A percentile compares a stretch with the other conserved stretches of the same genome.
phyloP scores from a whole-genome alignment of 192 early-diverging fungal species.

The Fimicolochytrium jonesii region DNA sequence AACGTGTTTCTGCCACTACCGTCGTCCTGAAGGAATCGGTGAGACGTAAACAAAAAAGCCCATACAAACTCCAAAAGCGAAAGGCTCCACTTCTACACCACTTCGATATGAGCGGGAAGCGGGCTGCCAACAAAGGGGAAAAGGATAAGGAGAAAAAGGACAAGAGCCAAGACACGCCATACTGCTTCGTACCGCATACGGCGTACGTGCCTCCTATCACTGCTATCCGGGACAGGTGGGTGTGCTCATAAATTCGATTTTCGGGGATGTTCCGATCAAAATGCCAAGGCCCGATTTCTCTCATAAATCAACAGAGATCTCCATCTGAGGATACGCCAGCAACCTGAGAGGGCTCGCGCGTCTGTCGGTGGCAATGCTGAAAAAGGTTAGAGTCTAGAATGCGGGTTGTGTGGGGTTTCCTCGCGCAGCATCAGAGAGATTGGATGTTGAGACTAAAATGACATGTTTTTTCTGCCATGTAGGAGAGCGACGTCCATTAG shows the following conservation, averaged over 20 bases:
- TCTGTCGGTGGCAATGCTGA: constrained; percentile 5
- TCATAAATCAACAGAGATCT: neutral
- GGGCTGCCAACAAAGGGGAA: no score
- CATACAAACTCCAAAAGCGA: no score
- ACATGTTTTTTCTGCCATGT: neutral
- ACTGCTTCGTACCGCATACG: constrained; percentile 16
- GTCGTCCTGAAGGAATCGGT: no score
- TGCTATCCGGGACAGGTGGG: neutral
- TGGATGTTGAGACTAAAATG: neutral
- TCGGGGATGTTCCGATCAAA: no score
- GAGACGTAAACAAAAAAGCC: no score
- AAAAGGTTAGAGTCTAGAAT: neutral
- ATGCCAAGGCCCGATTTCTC: neutral
- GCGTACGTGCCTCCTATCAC: neutral
- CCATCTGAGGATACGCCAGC: neutral
- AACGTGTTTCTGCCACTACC: no score
- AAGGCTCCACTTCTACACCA: no score
- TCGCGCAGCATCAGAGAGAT: no score
- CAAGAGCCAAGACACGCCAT: constrained; percentile 11
- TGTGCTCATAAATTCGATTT: no score
- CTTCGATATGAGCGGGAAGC: no score
- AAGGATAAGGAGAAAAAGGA: no score
- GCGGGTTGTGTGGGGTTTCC: neutral
- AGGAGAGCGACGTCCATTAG: constrained; percentile 14
- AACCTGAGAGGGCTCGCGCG: constrained; percentile 19